Base-by-base conservation (phyloP, 2,329 filamentous ascomycete species). In the Cryphonectria radicalis region DNA sequence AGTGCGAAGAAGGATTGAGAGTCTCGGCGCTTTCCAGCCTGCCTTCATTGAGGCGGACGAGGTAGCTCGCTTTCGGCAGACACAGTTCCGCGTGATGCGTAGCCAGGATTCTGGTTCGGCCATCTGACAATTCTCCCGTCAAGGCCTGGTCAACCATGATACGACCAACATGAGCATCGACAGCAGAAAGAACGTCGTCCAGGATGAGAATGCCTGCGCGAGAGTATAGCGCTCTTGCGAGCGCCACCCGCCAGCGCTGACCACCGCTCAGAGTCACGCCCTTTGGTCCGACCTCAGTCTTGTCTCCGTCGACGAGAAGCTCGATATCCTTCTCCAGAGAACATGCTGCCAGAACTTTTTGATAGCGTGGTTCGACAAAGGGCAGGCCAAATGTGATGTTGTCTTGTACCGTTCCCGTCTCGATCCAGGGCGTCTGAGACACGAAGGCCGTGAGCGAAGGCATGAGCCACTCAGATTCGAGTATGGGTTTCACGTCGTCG, bases 51-150 rank as follows among this genome's bases (percentile, higher is more conserved):
- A 81, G 77, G 14, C 74, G 72, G 14, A 81, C 76, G 17, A 79
- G 69, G 28, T 77, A 79, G 28, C 77, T 77, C 0, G 79, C 78
- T 37, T 76, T 73, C 0, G 77, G 76, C 28, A 78, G 67, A 50
- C 79, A 79, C 70, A 80, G 74, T 63, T 81, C 79, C 0, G 77
- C 75, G 57, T 81, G 80, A 77, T 90, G 88, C 0, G 90, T 90
- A 63, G 91, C 90, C 5, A 90, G 83, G 62, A 92, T 89, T 0
- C 89, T 90, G 0, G 90, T 92, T 43, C 89, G 82, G 28, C 85
- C 84, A 13, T 68, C 64, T 59, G 83, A 80, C 0, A 89, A 86
- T 0, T 89, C 81, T 11, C 84, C 82, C 42, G 84, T 82, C 63
- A 89, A 81, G 0, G 87, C 87, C 63, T 83, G 77, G 71, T 89